Conservation (phyloP, 129 eudicot genomes). For the Mikania micrantha region DNA sequence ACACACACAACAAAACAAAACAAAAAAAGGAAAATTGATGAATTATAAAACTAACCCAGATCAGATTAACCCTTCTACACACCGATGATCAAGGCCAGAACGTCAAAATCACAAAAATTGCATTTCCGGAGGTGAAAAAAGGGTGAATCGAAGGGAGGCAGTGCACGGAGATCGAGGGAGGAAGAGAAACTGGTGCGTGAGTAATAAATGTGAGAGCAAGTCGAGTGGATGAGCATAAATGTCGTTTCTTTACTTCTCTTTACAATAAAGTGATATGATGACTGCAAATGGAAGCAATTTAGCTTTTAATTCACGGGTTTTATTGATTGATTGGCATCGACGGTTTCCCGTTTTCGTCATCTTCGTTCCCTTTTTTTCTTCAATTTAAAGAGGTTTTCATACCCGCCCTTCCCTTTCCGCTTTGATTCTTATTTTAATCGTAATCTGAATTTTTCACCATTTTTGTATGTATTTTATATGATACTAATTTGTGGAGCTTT, state of each 20-base stretch:
- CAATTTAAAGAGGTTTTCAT: not conserved
- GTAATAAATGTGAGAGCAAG: not conserved
- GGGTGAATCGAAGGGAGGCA: not conserved
- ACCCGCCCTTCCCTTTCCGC: not conserved
- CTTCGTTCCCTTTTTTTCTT: not conserved
- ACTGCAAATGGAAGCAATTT: conserved; percentile 18
- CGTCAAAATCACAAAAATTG: conserved; percentile 16
- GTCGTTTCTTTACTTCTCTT: conserved; percentile 1
- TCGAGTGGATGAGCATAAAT: conserved; percentile 31
- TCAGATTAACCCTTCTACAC: conserved; percentile 10
- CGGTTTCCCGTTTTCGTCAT: not conserved
- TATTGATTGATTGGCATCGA: not conserved
- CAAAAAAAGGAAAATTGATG: not conserved
- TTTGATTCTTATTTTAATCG: not conserved
- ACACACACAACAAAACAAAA: conserved; percentile 5
- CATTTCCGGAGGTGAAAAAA: conserved; percentile 6
- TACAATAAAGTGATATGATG: conserved; percentile 28
- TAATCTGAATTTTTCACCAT: no score
- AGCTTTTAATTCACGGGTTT: conserved; percentile 7
- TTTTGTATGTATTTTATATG: no score
- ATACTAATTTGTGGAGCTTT: no score
- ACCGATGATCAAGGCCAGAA: conserved; percentile 5
- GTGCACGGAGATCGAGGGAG: conserved; percentile 27
- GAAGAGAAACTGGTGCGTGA: conserved; percentile 16
- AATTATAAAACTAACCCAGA: conserved; percentile 22